Percentiles rank a stretch among this genome's conserved stretches.
Conservation (phyloP, 495 filamentous ascomycete genomes). For the Penicillium verhagenii region DNA sequence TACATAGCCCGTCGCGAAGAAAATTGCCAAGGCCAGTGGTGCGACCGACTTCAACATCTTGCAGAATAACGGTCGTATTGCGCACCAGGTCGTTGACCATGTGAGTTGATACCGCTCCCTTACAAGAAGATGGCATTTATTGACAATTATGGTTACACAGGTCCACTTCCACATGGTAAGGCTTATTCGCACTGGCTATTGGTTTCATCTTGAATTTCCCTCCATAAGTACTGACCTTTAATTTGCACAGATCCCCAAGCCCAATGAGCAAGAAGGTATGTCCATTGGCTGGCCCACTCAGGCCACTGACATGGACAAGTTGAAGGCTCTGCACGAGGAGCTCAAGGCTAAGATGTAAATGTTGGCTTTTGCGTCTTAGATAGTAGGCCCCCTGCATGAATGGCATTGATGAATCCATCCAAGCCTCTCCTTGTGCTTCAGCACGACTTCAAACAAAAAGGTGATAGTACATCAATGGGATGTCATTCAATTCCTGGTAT, state of each 20-base stretch:
- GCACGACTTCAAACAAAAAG: no score
- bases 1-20: conserved; percentile 78
- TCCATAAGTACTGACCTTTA: conserved; percentile 15
- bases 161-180: conserved; percentile 92
- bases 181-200: background rate
- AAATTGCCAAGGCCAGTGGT: conserved; percentile 72
- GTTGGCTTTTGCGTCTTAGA: background rate
- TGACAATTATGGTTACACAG: conserved; percentile 33
- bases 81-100: conserved; percentile 95
- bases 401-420: background rate
- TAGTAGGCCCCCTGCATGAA: background rate
- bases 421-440: background rate
- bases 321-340: conserved; percentile 78
- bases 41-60: conserved; percentile 86
- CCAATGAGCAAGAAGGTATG: conserved; percentile 79
- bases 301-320: conserved; percentile 72
- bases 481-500: background rate
- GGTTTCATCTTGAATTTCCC: background rate
- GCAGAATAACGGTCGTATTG: conserved; percentile 91
- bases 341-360: conserved; percentile 85
- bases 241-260: conserved; percentile 80
- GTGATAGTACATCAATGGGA: background rate
- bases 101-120: conserved; percentile 48
- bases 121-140: background rate
- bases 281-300: conserved; percentile 77